These are phyloP conservation scores for Furcasterigmium furcatum DNA, from an alignment of 2,329 filamentous ascomycete genomes.

Conservation along the genomic window DNA sequence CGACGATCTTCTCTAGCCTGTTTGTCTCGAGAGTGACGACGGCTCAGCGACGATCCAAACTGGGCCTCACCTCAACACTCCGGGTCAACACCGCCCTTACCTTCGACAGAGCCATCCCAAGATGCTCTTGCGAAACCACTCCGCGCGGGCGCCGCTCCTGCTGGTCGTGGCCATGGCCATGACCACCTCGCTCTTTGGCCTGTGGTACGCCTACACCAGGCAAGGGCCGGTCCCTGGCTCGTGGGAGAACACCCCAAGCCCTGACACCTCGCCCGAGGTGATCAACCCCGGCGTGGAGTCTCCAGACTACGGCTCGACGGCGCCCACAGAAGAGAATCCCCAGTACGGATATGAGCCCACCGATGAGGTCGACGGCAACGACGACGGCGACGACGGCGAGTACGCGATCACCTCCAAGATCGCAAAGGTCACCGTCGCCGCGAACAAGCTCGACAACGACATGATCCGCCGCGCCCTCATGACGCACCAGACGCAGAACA, in stretches of 20 bases:
- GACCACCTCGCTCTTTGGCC: background rate
- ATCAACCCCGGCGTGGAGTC: no score
- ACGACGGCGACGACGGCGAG: no score
- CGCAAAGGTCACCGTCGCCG: slow-evolving; percentile 4
- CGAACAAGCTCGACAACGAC: slow-evolving; percentile 2
- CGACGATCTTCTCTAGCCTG: no score
- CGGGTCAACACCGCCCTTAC: no score
- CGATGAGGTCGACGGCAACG: no score
- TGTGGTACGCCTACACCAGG: background rate
- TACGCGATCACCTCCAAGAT: background rate
- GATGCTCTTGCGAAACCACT: background rate
- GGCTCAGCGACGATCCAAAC: no score
- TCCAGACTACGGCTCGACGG: no score
- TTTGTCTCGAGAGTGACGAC: no score
- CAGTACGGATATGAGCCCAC: no score
- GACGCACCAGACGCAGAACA: slow-evolving; percentile 29
- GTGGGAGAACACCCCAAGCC: background rate
- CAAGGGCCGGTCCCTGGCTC: background rate
- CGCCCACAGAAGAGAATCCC: no score
- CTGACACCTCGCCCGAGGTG: no score
- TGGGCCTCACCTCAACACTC: no score
- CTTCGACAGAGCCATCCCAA: background rate
- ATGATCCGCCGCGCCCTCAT: slow-evolving; percentile 19
- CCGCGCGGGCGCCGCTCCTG: background rate
- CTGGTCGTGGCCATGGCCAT: background rate